Conservation (phyloP, 2,329 filamentous ascomycete genomes). For the Trichoderma gracile region DNA sequence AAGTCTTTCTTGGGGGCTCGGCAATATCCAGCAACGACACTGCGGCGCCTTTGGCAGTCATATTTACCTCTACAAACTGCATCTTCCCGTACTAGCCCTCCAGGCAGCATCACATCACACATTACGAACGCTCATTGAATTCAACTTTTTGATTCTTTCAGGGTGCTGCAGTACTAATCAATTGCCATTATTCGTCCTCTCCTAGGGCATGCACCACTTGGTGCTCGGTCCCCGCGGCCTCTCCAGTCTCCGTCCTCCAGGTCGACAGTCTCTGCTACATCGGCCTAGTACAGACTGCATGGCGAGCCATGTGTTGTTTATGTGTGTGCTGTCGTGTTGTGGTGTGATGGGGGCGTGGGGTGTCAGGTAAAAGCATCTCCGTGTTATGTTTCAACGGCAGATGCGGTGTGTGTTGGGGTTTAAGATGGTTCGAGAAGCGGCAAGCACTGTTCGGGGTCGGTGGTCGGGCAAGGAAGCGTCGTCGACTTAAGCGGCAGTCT, state of each 20-base stretch:
- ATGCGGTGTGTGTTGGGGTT: conserved; percentile 7
- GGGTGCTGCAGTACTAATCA: conserved; percentile 6
- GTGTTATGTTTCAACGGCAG: conserved; percentile 4
- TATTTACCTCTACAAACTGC: too few species aligned
- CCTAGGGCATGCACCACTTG: conserved; percentile 25
- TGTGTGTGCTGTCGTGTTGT: conserved; percentile 14
- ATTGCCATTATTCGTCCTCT: conserved; percentile 21
- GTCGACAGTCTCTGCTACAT: conserved; percentile 20
- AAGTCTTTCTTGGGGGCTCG: too few species aligned
- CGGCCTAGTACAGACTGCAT: conserved; percentile 8
- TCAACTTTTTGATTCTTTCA: conserved; percentile 21
- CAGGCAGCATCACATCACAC: neutral
- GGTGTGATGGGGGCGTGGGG: conserved; percentile 12
- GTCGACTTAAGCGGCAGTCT: conserved; percentile 30
- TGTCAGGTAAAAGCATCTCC: conserved; percentile 9
- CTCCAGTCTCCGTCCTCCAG: conserved; percentile 22
- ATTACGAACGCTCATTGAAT: neutral
- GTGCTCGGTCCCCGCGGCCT: conserved; percentile 15
- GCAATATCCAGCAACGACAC: too few species aligned
- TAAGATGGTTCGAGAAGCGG: conserved; percentile 19
- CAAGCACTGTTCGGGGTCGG: conserved; percentile 19
- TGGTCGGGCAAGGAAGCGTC: neutral
- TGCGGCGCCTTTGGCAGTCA: too few species aligned
- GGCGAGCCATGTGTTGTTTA: conserved; percentile 9
- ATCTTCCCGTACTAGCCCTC: too few species aligned